phyloP scores from a whole-genome alignment of 2,329 filamentous ascomycete species.

The Colletotrichum australisinense region DNA sequence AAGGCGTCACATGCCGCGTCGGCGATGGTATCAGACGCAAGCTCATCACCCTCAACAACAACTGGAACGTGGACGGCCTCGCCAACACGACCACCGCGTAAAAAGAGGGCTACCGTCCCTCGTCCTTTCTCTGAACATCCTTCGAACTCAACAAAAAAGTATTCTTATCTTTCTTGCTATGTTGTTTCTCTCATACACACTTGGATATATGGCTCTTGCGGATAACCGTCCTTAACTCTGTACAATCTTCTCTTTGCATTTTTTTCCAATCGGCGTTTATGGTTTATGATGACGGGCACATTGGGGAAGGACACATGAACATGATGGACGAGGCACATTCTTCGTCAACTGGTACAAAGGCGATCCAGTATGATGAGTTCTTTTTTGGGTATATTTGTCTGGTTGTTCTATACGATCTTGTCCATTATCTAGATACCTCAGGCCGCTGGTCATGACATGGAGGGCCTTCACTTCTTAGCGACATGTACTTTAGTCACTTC shows the following conservation, averaged over 20 bases:
- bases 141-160: background rate
- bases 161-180: conserved; percentile 24
- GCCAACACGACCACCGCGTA: conserved; percentile 13
- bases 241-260: conserved; percentile 9
- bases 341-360: background rate
- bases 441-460: conserved; percentile 17
- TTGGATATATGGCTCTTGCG: conserved; percentile 16
- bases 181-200: conserved; percentile 13
- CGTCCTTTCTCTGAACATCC: conserved; percentile 18
- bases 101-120: background rate
- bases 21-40: conserved; percentile 58
- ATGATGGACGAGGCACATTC: background rate
- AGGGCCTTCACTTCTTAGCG: conserved; percentile 23
- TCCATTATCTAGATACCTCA: conserved; percentile 27
- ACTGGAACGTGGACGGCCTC: conserved; percentile 51
- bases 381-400: background rate
- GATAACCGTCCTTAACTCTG: conserved; percentile 5
- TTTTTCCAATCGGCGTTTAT: conserved; percentile 18
- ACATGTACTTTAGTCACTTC: conserved; percentile 7
- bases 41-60: conserved; percentile 49
- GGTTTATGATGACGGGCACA: conserved; percentile 4
- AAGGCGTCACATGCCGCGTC: conserved; percentile 54
- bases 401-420: background rate
- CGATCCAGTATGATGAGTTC: background rate
- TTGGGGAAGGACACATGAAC: background rate